Evolutionary conservation across 164 flowering plant species (phyloP), one percentile per base, ranked within the genome.

Genomic region (Nymphaea colorata): DNA sequence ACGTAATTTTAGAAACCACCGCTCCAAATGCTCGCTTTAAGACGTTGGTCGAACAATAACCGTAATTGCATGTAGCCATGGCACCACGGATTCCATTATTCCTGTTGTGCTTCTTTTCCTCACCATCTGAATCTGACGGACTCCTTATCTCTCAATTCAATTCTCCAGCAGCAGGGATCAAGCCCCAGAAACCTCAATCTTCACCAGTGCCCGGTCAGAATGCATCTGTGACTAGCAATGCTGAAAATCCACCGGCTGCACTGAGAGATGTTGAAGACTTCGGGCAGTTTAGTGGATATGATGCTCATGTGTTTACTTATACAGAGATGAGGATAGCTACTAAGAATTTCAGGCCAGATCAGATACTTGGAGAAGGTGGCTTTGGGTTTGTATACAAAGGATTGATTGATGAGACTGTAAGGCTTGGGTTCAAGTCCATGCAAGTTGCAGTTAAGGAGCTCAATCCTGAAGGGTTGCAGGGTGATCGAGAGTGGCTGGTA

Each of bases 401-500:
- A 63, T 67, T 84, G 65, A 72, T 93, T 55, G 95, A 93, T 80
- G 96, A 84, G 61, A 76, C 43, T 71, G 85, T 93, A 68, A 81
- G 90, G 74, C 78, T 83, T n/a, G 97, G 90, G 43, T 85, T 81
- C 74, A 73, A 80, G 72, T 76, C 79, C 61, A 83, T 82, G 2
- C 68, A 77, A 68, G 98, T 93, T 73, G 98, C 98, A 36, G 83
- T 91, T 67, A 93, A 93, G 79, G 86, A 82, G 82, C 96, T 91
- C 42, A 88, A 89, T 75, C 94, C 79, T 2, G 88, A 86, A 53
- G 95, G 97, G 3, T 84, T 82, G 55, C 97, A 91, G 76, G 98
- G 98, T 16, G 96, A 93, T 71, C 80, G 84, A 72, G 98, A 93
- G 76, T 93, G 98, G 98, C 91, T 91, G 94, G 98, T 93, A 88